Conservation (phyloP, 371 early-diverging fungal genomes). For the Haplosporangium sp. region DNA sequence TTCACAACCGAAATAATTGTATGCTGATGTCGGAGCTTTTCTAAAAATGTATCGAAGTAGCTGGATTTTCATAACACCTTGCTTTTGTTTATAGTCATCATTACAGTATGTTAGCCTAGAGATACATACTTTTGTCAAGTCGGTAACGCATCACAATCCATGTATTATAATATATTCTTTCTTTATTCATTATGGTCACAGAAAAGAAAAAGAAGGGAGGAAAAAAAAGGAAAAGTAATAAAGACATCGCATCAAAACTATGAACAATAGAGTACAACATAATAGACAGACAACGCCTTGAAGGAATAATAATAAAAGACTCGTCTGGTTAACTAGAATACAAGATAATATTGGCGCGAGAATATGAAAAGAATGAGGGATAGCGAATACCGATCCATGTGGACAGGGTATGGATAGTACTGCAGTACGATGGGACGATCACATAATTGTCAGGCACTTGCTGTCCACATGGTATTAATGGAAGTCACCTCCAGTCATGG, state of each 20-base stretch:
- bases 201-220: neutral
- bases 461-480: neutral
- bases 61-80: too few species aligned
- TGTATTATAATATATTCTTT: neutral
- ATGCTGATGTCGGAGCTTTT: too few species aligned
- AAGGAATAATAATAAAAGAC: neutral
- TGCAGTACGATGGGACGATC: neutral
- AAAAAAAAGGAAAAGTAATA: neutral
- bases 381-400: neutral
- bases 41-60: too few species aligned
- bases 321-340: conserved; percentile 10
- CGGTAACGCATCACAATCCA: too few species aligned
- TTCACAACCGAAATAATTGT: too few species aligned
- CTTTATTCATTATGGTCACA: neutral
- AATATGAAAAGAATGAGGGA: neutral
- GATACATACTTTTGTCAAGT: too few species aligned
- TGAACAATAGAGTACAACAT: conserved; percentile 20
- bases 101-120: too few species aligned
- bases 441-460: neutral
- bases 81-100: too few species aligned
- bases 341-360: conserved; percentile 8
- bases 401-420: neutral
- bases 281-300: neutral
- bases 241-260: conserved; percentile 2
- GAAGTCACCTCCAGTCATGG: neutral